Base-by-base conservation (phyloP, 1,284 basidiomycete species). In the Ustilago crameri region DNA sequence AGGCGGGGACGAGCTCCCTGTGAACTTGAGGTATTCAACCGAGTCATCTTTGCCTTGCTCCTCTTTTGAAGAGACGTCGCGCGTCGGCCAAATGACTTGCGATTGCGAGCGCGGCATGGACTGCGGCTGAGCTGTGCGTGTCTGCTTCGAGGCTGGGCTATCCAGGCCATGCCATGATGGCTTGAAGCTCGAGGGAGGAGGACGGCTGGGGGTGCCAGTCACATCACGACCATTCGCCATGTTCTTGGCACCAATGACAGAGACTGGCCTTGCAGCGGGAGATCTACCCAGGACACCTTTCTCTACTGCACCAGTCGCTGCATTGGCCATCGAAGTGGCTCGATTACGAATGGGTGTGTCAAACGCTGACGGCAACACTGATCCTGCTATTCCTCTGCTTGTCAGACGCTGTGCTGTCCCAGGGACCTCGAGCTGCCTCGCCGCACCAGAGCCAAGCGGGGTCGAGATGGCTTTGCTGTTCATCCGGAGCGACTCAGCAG, bases 101-200 rank as follows among this genome's bases (percentile, higher is more conserved):
- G 64, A 67, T 26, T 67, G 58, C 23, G 64, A 67, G 15, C 64
- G 58, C n/a, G 64, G 35, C 58, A 61, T 67, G 24, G 58, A 52
- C 22, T 67, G 53, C 35, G 53, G 30, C 42, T 46, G 57, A 8
- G 23, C 24, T 2, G 50, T 9, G 7, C 43, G 30, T 5, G 55
- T 14, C 17, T 42, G 51, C 22, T 14, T 38, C 12, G 23, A 3
- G 1, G 30, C 24, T 5, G 64, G 45, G 2, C 48, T 57, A 2
- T 63, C 59, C 17, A 72, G 52, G 27, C 61, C 70, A 24, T 68
- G 60, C 70, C 64, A 68, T 1, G 64, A 56, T 20, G 56, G 30
- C 42, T 60, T 58, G 49, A 63, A 73, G 27, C 70, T 73, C 3
- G 70, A 73, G 3, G 70, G 70, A 3, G 64, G 64, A 24, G 65